A percentile compares a stretch with the other conserved stretches of the same genome.
Evolutionary conservation across 371 early-diverging fungal species (phyloP).

Genomic region (Mortierella sp.): DNA sequence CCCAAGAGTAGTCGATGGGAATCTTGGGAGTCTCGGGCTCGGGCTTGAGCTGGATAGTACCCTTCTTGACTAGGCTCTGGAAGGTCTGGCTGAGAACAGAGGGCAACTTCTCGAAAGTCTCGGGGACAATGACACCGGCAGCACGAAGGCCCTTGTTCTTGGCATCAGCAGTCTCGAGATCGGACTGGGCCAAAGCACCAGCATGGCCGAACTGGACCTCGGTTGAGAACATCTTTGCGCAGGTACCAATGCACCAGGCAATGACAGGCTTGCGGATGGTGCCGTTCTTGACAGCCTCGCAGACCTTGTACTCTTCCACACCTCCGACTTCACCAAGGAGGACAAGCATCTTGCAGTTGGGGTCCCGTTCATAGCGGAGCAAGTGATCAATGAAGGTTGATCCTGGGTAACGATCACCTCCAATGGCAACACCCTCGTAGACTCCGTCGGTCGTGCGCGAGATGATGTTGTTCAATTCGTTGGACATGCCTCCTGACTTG

Average conservation of each 20-base stretch:
- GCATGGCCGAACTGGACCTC: constrained; percentile 99
- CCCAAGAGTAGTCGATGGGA: constrained; percentile 99
- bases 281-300: constrained; percentile 90
- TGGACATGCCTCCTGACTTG: constrained; percentile 99
- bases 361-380: constrained; percentile 93
- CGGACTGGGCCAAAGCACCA: constrained; percentile 96
- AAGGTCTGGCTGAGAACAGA: constrained; percentile 81
- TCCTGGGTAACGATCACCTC: constrained; percentile 98
- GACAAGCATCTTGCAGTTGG: constrained; percentile 93
- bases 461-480: constrained; percentile 98
- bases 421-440: constrained; percentile 98
- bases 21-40: constrained; percentile 98
- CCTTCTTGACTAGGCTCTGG: constrained; percentile 78
- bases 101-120: constrained; percentile 97
- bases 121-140: constrained; percentile 93
- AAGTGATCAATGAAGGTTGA: constrained; percentile 98
- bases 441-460: constrained; percentile 97
- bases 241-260: constrained; percentile 99
- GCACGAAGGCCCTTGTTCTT: constrained; percentile 92
- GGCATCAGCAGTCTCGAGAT: constrained; percentile 95
- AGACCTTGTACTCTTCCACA: constrained; percentile 95
- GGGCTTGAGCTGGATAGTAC: constrained; percentile 72
- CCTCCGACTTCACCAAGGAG: constrained; percentile 99
- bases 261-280: constrained; percentile 96
- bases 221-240: constrained; percentile 97